Conservation (phyloP, 1,139 yeast species). For the Oligophagozyma castellii region DNA sequence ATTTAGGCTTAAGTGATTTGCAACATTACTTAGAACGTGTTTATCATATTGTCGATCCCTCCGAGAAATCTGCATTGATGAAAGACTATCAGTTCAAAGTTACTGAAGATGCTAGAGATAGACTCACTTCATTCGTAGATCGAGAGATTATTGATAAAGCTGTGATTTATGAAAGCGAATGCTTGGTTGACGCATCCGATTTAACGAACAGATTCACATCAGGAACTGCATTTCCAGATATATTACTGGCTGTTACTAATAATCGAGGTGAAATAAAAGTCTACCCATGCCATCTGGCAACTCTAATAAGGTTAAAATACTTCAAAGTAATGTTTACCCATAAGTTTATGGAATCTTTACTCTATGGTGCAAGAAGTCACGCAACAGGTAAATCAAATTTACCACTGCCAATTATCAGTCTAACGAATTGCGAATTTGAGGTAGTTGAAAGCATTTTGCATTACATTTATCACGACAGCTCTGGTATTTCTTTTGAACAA, state of each 20-base stretch:
- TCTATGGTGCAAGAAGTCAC: constrained; percentile 11
- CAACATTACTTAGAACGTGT: constrained; percentile 23
- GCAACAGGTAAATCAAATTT: constrained; percentile 4
- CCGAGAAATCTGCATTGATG: constrained; percentile 30
- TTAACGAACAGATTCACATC: constrained; percentile 2
- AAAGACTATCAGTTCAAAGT: constrained; percentile 33
- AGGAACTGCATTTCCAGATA: constrained; percentile 33
- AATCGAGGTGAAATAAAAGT: constrained; percentile 20
- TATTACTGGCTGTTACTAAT: constrained; percentile 29
- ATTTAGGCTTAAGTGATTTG: constrained; percentile 29
- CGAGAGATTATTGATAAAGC: constrained; percentile 26
- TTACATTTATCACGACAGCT: constrained; percentile 49
- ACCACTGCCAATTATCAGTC: constrained; percentile 25
- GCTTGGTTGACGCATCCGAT: not conserved
- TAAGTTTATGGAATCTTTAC: constrained; percentile 27
- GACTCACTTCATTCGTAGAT: constrained; percentile 31
- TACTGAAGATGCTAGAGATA: constrained; percentile 35
- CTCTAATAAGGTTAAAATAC: constrained; percentile 48
- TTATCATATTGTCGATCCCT: constrained; percentile 15
- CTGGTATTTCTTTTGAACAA: constrained; percentile 34
- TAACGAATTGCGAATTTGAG: constrained; percentile 28
- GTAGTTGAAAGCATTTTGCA: constrained; percentile 43
- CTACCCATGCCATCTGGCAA: constrained; percentile 53
- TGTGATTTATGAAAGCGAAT: constrained; percentile 12
- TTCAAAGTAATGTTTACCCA: constrained; percentile 54